Evolutionary conservation across 2,329 filamentous ascomycete species (phyloP).

Genomic region (Dothistroma pini): DNA sequence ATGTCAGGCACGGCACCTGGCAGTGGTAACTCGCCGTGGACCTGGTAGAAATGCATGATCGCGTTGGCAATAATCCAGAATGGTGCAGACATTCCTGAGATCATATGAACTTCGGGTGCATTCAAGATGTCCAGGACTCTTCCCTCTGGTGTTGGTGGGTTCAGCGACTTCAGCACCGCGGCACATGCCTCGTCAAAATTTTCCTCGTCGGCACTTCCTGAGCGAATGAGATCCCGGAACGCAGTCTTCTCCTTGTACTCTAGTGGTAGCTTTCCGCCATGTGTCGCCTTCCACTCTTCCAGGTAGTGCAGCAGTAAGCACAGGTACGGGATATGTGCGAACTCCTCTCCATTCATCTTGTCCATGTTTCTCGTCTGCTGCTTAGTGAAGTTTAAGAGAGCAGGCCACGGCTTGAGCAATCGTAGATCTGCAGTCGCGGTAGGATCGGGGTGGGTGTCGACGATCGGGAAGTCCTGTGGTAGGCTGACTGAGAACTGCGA

Average conservation of each 20-base stretch:
- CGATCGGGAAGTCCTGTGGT: constrained; percentile 78
- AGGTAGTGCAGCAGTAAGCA: constrained; percentile 79
- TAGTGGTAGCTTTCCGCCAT: constrained; percentile 65
- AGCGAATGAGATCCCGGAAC: constrained; percentile 71
- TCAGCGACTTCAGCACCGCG: constrained; percentile 84
- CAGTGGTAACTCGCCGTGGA: constrained; percentile 71
- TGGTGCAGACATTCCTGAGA: constrained; percentile 51
- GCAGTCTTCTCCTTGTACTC: constrained; percentile 82
- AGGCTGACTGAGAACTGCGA: constrained; percentile 79
- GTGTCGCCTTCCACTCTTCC: constrained; percentile 69
- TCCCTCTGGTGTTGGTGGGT: constrained; percentile 62
- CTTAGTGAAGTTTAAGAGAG: constrained; percentile 64
- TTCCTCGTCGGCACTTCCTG: constrained; percentile 74
- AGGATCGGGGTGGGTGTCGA: constrained; percentile 92
- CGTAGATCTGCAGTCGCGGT: constrained; percentile 81
- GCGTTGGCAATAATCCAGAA: constrained; percentile 92
- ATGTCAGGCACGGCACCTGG: constrained; percentile 91
- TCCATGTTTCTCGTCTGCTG: constrained; percentile 65
- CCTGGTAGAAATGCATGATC: constrained; percentile 69
- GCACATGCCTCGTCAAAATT: constrained; percentile 92
- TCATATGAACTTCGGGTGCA: constrained; percentile 56
- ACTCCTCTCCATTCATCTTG: constrained; percentile 69
- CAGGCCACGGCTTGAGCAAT: constrained; percentile 80
- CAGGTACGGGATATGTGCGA: constrained; percentile 88
- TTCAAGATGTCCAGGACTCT: constrained; percentile 75